Conservation (phyloP, 2,329 filamentous ascomycete species). For the Fusarium keratoplasticum region DNA sequence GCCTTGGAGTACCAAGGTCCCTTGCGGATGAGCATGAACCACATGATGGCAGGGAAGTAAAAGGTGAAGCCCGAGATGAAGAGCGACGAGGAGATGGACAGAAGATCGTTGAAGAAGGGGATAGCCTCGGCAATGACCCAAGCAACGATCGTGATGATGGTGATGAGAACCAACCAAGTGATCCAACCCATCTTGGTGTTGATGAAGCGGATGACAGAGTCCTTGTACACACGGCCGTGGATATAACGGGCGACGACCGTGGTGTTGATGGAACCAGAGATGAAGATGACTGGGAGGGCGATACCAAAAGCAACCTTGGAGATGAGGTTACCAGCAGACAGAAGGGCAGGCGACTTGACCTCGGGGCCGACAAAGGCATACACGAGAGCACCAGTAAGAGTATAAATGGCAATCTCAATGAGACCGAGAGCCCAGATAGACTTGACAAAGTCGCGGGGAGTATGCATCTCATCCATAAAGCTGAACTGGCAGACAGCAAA, state of each 20-base stretch:
- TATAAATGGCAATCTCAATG: constrained; percentile 74
- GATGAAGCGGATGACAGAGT: constrained; percentile 58
- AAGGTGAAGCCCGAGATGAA: constrained; percentile 61
- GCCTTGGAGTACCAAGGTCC: constrained; percentile 46
- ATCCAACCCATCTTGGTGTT: constrained; percentile 62
- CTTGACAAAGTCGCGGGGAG: constrained; percentile 59
- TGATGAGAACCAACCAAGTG: constrained; percentile 70
- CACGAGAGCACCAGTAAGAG: constrained; percentile 73
- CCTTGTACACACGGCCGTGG: constrained; percentile 58
- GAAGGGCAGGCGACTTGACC: constrained; percentile 75
- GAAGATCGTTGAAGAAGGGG: constrained; percentile 76
- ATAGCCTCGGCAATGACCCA: constrained; percentile 80
- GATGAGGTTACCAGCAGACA: constrained; percentile 69
- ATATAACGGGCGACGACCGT: constrained; percentile 60
- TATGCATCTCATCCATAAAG: constrained; percentile 67
- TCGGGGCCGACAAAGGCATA: constrained; percentile 75
- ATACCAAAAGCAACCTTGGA: constrained; percentile 77
- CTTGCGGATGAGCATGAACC: constrained; percentile 54
- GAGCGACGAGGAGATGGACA: constrained; percentile 65
- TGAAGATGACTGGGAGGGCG: constrained; percentile 78
- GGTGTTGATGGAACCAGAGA: constrained; percentile 78
- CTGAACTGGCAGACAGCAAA: constrained; percentile 64
- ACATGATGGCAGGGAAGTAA: constrained; percentile 57
- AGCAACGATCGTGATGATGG: constrained; percentile 69
- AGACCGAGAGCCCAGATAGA: constrained; percentile 72